Evolutionary conservation across 441 rosid species (phyloP), one percentile per base, ranked within the genome.

Genomic region (Erodium texanum): DNA sequence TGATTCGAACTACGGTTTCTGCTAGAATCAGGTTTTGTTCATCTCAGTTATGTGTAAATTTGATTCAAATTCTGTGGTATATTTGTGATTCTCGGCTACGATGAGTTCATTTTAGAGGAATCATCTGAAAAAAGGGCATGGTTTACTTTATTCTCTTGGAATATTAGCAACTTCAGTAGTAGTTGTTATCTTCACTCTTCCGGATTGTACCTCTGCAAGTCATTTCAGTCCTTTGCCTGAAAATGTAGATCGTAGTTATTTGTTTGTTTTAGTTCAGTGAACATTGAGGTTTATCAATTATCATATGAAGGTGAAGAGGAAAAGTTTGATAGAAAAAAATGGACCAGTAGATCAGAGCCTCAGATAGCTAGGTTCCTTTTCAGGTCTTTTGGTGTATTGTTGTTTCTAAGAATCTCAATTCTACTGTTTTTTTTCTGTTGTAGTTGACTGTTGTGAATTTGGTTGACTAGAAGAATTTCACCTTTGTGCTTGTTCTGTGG

Each of bases 401-500:
- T 48, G 12, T 41, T 41, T 9, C 48, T 9, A 41, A 41, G 48
- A 41, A 9, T 12, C 45, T 38, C 45, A 38, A 36, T 38, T 38
- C 14, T 14, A 48, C 12, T 48, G 56, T 18, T 18, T 48, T 48
- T 48, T 5, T 48, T 48, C 16, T n/a, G n/a, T n/a, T n/a, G 15
- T 15, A 4, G 16, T 14, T n/a, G 56, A 6, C 62, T 32, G 14
- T 67, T 56, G 15, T 45, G 43, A 41, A 41, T 41, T 41, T 9
- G 48, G 0, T 10, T 41, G 48, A 41, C 48, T 9, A 2, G 12
- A 41, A 41, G 10, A 41, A 41, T 23, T 36, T 66, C 65, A 41
- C 12, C 70, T 71, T 69, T 63, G 15, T 41, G 24, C 56, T 61
- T 73, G 68, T 70, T 72, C 38, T 18, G 6, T 74, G 69, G 56